Evolutionary conservation across 192 early-diverging fungal species (phyloP).

Genomic region (Coemansia javaensis): DNA sequence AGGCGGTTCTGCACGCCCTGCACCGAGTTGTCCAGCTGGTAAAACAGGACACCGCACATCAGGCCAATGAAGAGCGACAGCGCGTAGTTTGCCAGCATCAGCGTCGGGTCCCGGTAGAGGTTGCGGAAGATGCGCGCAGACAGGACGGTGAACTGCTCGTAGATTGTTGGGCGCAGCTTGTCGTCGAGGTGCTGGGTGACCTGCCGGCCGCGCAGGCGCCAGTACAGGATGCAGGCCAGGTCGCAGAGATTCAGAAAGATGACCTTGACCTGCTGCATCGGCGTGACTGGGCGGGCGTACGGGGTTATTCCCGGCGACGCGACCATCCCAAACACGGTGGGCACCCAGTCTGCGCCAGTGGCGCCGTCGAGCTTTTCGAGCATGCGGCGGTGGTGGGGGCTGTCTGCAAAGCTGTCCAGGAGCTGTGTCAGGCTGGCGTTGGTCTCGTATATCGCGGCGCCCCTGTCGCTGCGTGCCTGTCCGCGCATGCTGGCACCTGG

Average conservation of each 20-base stretch:
- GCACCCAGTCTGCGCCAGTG: conserved; percentile 20
- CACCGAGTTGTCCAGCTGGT: conserved; percentile 42
- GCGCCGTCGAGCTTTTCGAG: conserved; percentile 9
- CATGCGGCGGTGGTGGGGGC: conserved; percentile 5
- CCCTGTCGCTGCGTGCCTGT: not conserved
- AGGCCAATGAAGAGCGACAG: conserved; percentile 40
- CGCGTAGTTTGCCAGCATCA: conserved; percentile 40
- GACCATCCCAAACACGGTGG: conserved; percentile 29
- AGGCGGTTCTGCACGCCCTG: conserved; percentile 50
- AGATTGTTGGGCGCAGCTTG: conserved; percentile 42
- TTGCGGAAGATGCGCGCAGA: conserved; percentile 48
- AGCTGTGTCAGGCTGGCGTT: conserved; percentile 18
- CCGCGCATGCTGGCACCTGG: not conserved
- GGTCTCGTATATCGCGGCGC: conserved; percentile 23
- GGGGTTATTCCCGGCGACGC: conserved; percentile 23
- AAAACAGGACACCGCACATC: conserved; percentile 53
- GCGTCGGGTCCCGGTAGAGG: conserved; percentile 32
- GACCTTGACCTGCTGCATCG: conserved; percentile 29
- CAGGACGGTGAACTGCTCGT: conserved; percentile 41
- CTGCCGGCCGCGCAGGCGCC: not conserved
- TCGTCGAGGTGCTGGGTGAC: conserved; percentile 1
- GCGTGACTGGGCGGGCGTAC: conserved; percentile 30
- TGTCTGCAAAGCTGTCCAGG: conserved; percentile 17
- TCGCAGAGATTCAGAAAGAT: conserved; percentile 40
- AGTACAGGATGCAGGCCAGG: conserved; percentile 9